A percentile compares a stretch with the other conserved stretches of the same genome.
These are phyloP conservation scores for Ettlia oleoabundans DNA, from an alignment of 139 green algal genomes.

Conservation along the genomic window DNA sequence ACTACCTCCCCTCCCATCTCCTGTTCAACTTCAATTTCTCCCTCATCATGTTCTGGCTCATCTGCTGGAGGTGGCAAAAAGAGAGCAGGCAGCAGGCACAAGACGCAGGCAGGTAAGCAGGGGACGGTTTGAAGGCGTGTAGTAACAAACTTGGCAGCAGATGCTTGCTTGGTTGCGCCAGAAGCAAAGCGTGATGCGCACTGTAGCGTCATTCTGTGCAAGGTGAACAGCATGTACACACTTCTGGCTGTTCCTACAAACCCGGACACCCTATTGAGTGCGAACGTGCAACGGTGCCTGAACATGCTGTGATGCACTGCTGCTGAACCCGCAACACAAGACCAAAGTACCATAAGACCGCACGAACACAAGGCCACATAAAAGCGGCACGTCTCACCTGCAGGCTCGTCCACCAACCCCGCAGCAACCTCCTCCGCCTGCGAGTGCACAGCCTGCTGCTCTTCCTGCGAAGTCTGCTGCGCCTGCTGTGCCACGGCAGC, in stretches of 20 bases:
- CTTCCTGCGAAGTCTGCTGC: no score
- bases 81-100: background rate
- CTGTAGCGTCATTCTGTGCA: no score
- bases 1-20: constrained; percentile 12
- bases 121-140: background rate
- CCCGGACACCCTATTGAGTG: no score
- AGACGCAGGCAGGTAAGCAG: background rate
- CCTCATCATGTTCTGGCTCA: constrained; percentile 15
- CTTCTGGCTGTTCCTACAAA: no score
- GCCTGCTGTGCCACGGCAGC: background rate
- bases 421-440: background rate
- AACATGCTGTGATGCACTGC: no score
- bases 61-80: background rate
- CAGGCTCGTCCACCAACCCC: no score
- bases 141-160: no score
- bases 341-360: no score
- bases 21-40: background rate
- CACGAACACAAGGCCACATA: no score
- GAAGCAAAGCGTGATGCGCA: background rate
- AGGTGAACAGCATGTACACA: no score
- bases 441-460: background rate
- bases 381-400: background rate
- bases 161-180: background rate
- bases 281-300: no score
- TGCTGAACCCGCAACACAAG: no score